Evolutionary conservation across 1,284 basidiomycete species (phyloP), one percentile per base, ranked within the genome.

Genomic region (Irpex sp.): DNA sequence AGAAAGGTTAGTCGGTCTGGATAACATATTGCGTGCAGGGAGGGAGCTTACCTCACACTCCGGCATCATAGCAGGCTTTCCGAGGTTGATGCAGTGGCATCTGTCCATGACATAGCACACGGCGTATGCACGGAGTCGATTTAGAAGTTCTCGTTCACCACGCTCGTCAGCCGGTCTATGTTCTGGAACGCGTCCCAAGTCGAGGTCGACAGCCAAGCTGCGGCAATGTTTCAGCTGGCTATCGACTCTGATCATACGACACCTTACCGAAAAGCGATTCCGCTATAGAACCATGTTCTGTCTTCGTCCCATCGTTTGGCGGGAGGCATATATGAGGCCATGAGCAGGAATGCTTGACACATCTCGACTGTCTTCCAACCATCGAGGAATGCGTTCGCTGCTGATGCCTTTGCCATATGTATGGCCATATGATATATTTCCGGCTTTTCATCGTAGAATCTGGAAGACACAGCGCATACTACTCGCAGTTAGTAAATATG

Each of bases 71-170:
- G 76, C 77, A 0, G 77, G 76, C 65, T 80, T 81, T 58, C 81
- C 81, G 62, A 81, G 77, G 71, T 82, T 79, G 47, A 80, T 74
- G 58, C 77, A 75, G 43, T 73, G 69, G 46, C 71, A 77, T 13
- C 79, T 76, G 66, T 82, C 81, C 63, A 82, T 69, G 60, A 77
- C 76, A 68, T 77, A 81, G 71, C 80, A 81, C 66, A 79, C 74
- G 67, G 81, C 72, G 79, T 80, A 82, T 31, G 79, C 80, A 49
- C 81, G 74, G 26, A 77, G 76, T 5, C 80, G 72, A 67, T 82
- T 83, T 54, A 80, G 71, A 43, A 78, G 73, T 68, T 83, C 81
- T 21, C 81, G 76, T 70, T 80, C 78, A 47, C 74, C 70, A 15
- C 72, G 69, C 63, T 79, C 77, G 57, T 75, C 73, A 1, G 62